A percentile compares a stretch with the other conserved stretches of the same genome.
These are phyloP conservation scores for Aurifilum marmelostoma DNA, from an alignment of 2,329 filamentous ascomycete genomes.

Conservation along the genomic window DNA sequence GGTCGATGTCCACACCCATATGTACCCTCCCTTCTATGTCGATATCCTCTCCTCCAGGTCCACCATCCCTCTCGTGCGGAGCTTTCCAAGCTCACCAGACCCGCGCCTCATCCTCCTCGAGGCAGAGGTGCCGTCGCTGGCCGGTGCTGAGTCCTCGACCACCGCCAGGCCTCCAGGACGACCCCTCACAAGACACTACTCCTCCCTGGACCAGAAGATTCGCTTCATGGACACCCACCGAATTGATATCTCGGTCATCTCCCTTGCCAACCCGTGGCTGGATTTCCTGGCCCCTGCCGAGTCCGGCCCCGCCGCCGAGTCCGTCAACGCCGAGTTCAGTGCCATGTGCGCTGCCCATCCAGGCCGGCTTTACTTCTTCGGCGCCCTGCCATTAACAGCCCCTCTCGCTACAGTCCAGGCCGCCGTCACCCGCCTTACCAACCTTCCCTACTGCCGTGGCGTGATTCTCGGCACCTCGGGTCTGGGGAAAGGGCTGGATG, in stretches of 20 bases:
- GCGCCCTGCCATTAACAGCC: conserved; percentile 76
- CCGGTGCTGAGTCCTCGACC: conserved; percentile 50
- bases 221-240: conserved; percentile 84
- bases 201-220: conserved; percentile 77
- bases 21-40: conserved; percentile 69
- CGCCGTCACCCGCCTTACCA: conserved; percentile 65
- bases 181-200: conserved; percentile 83
- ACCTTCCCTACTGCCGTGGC: conserved; percentile 73
- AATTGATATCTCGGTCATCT: conserved; percentile 84
- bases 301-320: conserved; percentile 64
- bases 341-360: conserved; percentile 67
- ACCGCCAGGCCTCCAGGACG: conserved; percentile 70
- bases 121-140: conserved; percentile 36
- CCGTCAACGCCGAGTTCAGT: conserved; percentile 80
- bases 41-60: conserved; percentile 60
- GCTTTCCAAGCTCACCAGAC: conserved; percentile 57
- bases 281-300: conserved; percentile 72
- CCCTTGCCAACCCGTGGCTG: conserved; percentile 91
- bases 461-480: conserved; percentile 87
- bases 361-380: conserved; percentile 80
- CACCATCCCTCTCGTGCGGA: conserved; percentile 72
- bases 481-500: conserved; percentile 79
- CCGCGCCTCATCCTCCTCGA: conserved; percentile 64
- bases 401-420: conserved; percentile 62
- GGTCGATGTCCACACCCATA: conserved; percentile 71